Base-by-base conservation (phyloP, 345 rosid genomes). In the Stellera chamaejasme region DNA sequence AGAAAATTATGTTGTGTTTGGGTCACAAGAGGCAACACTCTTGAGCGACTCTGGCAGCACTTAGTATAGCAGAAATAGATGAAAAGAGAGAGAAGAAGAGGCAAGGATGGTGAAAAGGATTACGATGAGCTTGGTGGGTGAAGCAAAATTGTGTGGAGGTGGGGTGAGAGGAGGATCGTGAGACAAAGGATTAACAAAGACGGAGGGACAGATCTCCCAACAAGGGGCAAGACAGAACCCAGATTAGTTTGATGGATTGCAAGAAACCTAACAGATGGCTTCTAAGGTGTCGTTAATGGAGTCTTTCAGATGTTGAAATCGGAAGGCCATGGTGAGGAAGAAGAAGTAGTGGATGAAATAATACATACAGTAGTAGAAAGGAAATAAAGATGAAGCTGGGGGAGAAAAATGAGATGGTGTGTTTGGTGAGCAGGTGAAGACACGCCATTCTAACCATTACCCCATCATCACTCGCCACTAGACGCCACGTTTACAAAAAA, bases 1-100 rank as follows among this genome's bases (percentile, higher is more conserved):
- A 77, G 55, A 59, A 77, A 60, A 32, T 76, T 75, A 56, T 71
- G 75, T 41, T 11, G 71, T 43, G 27, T 47, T 32, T 45, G 53
- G 0, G 55, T 48, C n/a, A 25, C 43, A 4, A 42, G 59, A 14
- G 52, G 50, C 44, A 25, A 52, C 10, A 51, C 65, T 71, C 39
- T 32, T 4, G 39, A 32, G 5, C n/a, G 32, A 42, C 7, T 46
- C 56, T 15, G 47, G 50, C 44, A 25, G 52, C 10, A 51, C 65
- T 71, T 76, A 56, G 54, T 45, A 36, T 66, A 72, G 46, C 80
- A 6, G 6, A 54, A 48, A 49, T 66, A 69, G 43, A 56, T 51
- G 48, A 60, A 36, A 16, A 76, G 61, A 11, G 43, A 80, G 43
- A 19, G 78, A 56, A 48, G 68, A 47, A 39, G 72, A 54, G 48